Percentiles rank a stretch among this genome's conserved stretches.
Evolutionary conservation across 352 stramenopile genomes (phyloP).

Genomic region (Phytophthora citricola): DNA sequence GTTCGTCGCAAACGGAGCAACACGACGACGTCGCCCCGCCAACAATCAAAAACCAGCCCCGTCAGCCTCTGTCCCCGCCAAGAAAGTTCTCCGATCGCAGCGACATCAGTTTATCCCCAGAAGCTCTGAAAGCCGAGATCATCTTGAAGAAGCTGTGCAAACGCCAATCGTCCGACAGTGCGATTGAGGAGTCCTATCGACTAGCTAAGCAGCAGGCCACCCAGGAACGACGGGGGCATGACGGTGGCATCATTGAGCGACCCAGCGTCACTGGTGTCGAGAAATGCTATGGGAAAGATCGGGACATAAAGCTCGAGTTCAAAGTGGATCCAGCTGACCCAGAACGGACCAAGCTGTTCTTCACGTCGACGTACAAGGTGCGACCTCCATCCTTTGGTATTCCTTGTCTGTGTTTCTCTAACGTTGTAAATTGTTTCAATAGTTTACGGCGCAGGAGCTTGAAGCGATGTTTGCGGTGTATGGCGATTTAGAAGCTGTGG

Average conservation of each 20-base stretch:
- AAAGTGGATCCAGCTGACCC: conserved; percentile 22
- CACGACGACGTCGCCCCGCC: conserved; percentile 40
- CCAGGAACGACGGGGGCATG: conserved; percentile 19
- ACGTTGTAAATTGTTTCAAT: conserved; percentile 4
- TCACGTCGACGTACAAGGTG: conserved; percentile 78
- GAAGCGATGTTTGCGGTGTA: conserved; percentile 87
- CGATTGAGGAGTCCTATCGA: conserved; percentile 40
- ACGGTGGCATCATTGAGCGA: conserved; percentile 15
- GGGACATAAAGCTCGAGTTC: conserved; percentile 26
- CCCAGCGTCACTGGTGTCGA: conserved; percentile 13
- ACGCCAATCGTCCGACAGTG: conserved; percentile 52
- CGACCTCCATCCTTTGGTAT: background rate
- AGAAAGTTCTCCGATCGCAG: conserved; percentile 27
- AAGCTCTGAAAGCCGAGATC: conserved; percentile 24
- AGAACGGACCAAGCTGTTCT: conserved; percentile 61
- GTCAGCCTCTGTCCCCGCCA: conserved; percentile 24
- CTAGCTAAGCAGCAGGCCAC: conserved; percentile 54
- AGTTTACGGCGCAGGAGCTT: conserved; percentile 84
- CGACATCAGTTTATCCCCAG: conserved; percentile 31
- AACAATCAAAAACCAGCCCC: conserved; percentile 11
- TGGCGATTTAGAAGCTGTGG: conserved; percentile 71
- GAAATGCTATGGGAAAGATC: conserved; percentile 22
- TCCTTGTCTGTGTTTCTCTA: background rate
- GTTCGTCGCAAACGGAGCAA: conserved; percentile 77
- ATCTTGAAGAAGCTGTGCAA: conserved; percentile 59